These are phyloP conservation scores for Parachaetomium inaequale DNA, from an alignment of 495 filamentous ascomycete species.

Conservation along the genomic window DNA sequence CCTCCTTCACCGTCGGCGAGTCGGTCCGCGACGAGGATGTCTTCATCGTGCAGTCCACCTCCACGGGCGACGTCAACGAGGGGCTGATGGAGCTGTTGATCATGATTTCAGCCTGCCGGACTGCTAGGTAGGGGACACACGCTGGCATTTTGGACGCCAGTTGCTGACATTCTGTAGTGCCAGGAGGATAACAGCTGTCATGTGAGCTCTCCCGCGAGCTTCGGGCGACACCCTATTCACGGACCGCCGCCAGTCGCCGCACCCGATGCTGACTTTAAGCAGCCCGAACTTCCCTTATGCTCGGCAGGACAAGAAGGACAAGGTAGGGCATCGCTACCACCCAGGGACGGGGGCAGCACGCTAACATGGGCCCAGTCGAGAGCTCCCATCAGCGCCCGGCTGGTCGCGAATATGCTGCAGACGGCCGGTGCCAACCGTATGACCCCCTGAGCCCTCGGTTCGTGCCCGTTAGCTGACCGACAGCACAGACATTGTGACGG, in stretches of 20 bases:
- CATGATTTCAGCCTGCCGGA: constrained; percentile 98
- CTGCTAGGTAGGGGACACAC: constrained; percentile 50
- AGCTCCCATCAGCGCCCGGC: constrained; percentile 84
- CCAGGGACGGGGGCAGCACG: too few relatives aligned
- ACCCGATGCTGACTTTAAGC: constrained; percentile 72
- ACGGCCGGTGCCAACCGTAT: constrained; percentile 81
- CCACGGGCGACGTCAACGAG: constrained; percentile 96
- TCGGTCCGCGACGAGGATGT: constrained; percentile 97
- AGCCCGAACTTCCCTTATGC: constrained; percentile 98
- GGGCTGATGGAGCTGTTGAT: constrained; percentile 98
- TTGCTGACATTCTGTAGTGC: constrained; percentile 29
- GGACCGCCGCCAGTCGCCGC: background rate
- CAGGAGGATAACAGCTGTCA: constrained; percentile 37
- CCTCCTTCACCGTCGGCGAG: constrained; percentile 93
- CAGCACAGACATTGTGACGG: constrained; percentile 78
- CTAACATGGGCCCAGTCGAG: constrained; percentile 35
- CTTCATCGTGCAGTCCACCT: constrained; percentile 94
- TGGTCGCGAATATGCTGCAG: constrained; percentile 98
- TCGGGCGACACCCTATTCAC: background rate
- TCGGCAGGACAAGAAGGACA: constrained; percentile 99
- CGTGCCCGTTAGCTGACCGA: constrained; percentile 38
- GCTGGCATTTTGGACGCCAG: background rate
- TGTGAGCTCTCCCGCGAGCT: constrained; percentile 22
- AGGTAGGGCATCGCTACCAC: constrained; percentile 37
- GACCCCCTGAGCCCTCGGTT: background rate